Percentiles rank a stretch among this genome's conserved stretches.
Evolutionary conservation across 805 yeast species (phyloP).

Genomic region (Wickerhamomyces mucosus): DNA sequence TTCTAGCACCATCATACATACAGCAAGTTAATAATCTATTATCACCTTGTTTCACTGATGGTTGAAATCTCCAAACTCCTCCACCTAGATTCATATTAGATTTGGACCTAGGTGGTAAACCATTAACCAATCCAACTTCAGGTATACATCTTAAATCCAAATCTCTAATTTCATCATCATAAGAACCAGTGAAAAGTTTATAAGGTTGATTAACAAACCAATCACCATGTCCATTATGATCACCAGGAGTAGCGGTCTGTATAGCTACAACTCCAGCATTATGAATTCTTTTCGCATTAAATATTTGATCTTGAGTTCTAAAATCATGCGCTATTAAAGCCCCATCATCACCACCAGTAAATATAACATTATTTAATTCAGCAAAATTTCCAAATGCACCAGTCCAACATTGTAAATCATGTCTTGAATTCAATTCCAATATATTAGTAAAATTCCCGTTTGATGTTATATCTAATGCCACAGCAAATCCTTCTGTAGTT

Average conservation of each 20-base stretch:
- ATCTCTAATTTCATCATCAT: conserved; percentile 69
- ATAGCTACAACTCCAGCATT: conserved; percentile 89
- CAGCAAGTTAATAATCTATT: conserved; percentile 68
- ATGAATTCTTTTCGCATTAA: conserved; percentile 48
- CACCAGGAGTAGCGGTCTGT: conserved; percentile 40
- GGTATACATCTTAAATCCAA: conserved; percentile 58
- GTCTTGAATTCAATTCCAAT: conserved; percentile 26
- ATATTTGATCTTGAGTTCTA: conserved; percentile 27
- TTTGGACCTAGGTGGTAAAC: conserved; percentile 41
- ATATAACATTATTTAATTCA: conserved; percentile 46
- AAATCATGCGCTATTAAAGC: conserved; percentile 65
- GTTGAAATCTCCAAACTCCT: conserved; percentile 90
- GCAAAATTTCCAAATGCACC: conserved; percentile 57
- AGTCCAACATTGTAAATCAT: conserved; percentile 84
- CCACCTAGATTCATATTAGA: conserved; percentile 59
- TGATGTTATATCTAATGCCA: conserved; percentile 27
- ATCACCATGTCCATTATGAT: conserved; percentile 18
- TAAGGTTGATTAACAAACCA: conserved; percentile 39
- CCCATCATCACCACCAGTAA: conserved; percentile 90
- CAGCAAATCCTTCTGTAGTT: conserved; percentile 56
- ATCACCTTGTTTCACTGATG: conserved; percentile 35
- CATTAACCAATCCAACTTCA: conserved; percentile 29
- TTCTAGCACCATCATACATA: conserved; percentile 91
- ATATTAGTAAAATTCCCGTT: conserved; percentile 19
- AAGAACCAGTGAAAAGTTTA: conserved; percentile 77